Base-by-base conservation (phyloP, 345 rosid species). In the Toxicodendron radicans region DNA sequence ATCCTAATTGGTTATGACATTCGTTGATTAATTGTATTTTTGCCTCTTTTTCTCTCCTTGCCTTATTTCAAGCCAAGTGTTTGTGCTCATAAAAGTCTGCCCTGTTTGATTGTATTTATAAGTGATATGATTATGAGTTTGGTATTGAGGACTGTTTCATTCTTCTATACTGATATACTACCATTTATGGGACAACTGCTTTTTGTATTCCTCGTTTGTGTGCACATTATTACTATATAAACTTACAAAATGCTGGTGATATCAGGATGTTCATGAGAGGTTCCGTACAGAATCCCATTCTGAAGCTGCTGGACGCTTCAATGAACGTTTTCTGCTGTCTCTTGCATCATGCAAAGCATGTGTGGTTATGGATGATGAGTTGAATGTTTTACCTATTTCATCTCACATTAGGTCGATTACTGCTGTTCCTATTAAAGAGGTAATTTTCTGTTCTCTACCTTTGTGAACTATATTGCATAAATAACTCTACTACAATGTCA, bases 231-330 rank as follows among this genome's bases (percentile, higher is more conserved):
- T 18, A 61, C 10, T 20, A 9, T 61, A 8, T 17, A 61, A 10
- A 64, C 72, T 73, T 58, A 73, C 24, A 54, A 41, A 68, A 68
- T 43, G 51, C 70, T 59, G 71, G 35, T 76, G 46, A 62, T 88
- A 52, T 76, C 88, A 95, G 98, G 99, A 95, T 88, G 99, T 95
- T 71, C 99, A 95, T 53, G 98, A 91, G 67, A 92, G 99, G 72
- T 91, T 89, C 75, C 90, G 99, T 57, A 95, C 98, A 3, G 99
- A 95, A 78, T 91, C 99, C 16, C 99, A 95, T 80, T 86, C 92
- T 69, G 86, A 89, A 78, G 92, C 98, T 74, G 75, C 93, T 14
- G 96, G 96, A 6, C 89, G 97, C 57, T 95, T 95, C 76, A 95
- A 95, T 76, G 98, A 93, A 64, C 94, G 98, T 20, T 95, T 95